Evolutionary conservation across 768 basidiomycete species (phyloP).

Genomic region (Termitomyces sp.): DNA sequence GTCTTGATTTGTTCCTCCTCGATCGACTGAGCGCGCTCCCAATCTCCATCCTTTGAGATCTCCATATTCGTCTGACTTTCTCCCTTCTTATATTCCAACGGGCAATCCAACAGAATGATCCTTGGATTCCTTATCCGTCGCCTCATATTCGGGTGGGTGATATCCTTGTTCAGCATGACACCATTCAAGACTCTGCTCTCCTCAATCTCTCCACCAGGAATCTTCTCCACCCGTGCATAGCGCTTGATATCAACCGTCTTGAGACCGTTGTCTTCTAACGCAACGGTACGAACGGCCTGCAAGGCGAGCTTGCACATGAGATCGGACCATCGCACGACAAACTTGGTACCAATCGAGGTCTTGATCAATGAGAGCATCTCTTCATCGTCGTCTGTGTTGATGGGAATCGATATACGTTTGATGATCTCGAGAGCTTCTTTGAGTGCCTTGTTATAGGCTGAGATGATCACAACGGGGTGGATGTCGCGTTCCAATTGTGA

Average conservation of each 20-base stretch:
- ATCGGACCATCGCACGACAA: slow-evolving; percentile 93
- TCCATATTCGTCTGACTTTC: slow-evolving; percentile 99
- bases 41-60: slow-evolving; percentile 91
- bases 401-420: slow-evolving; percentile 83
- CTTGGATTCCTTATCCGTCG: slow-evolving; percentile 86
- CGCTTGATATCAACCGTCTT: slow-evolving; percentile 98
- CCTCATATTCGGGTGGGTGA: slow-evolving; percentile 97
- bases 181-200: slow-evolving; percentile 82
- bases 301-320: slow-evolving; percentile 96
- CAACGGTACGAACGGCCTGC: slow-evolving; percentile 87
- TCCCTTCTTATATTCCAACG: slow-evolving; percentile 98
- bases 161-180: slow-evolving; percentile 98
- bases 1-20: slow-evolving; percentile 96
- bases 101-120: slow-evolving; percentile 89
- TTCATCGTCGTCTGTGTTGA: slow-evolving; percentile 78
- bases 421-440: slow-evolving; percentile 89
- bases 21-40: slow-evolving; percentile 87
- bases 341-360: slow-evolving; percentile 97
- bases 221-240: slow-evolving; percentile 95
- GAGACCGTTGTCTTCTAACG: slow-evolving; percentile 68
- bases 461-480: slow-evolving; percentile 98
- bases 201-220: slow-evolving; percentile 97
- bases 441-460: slow-evolving; percentile 95
- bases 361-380: slow-evolving; percentile 98
- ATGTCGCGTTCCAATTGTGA: slow-evolving; percentile 94